These are phyloP conservation scores for Penicillium subrubescens DNA, from an alignment of 495 filamentous ascomycete genomes.

Conservation along the genomic window DNA sequence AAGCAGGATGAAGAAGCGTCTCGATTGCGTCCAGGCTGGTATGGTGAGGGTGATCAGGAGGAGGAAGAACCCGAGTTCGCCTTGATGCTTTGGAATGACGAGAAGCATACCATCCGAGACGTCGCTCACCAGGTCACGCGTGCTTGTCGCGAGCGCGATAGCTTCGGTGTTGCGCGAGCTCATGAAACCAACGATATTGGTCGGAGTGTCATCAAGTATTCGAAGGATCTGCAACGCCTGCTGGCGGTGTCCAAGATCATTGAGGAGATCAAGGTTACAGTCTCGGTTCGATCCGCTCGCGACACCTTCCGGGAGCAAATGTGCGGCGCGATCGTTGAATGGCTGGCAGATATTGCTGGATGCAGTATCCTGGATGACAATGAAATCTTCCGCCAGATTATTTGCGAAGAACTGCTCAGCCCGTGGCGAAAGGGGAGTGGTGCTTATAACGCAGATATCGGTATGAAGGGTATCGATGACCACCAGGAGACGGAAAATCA, in stretches of 20 bases:
- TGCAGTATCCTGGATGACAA: conserved; percentile 82
- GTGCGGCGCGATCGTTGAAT: conserved; percentile 97
- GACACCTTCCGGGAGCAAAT: conserved; percentile 98
- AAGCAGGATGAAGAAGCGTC: conserved; percentile 79
- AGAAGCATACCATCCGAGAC: conserved; percentile 96
- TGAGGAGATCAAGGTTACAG: conserved; percentile 93
- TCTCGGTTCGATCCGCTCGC: conserved; percentile 88
- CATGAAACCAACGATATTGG: conserved; percentile 87
- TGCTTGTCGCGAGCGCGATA: conserved; percentile 73
- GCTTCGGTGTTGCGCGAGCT: conserved; percentile 72
- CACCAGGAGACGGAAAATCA: conserved; percentile 60
- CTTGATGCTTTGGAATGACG: conserved; percentile 95
- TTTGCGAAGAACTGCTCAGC: conserved; percentile 89
- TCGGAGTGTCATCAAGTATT: conserved; percentile 78
- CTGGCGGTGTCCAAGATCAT: conserved; percentile 77
- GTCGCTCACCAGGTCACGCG: conserved; percentile 86
- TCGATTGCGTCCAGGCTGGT: conserved; percentile 72
- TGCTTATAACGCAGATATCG: conserved; percentile 81
- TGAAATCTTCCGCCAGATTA: conserved; percentile 72
- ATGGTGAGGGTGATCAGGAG: conserved; percentile 58
- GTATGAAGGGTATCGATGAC: conserved; percentile 86
- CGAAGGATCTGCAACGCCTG: conserved; percentile 67
- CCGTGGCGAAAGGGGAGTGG: conserved; percentile 84
- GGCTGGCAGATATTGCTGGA: conserved; percentile 89
- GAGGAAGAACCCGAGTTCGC: conserved; percentile 73